Base-by-base conservation (phyloP, 345 rosid genomes). In the Populus ilicifolia region DNA sequence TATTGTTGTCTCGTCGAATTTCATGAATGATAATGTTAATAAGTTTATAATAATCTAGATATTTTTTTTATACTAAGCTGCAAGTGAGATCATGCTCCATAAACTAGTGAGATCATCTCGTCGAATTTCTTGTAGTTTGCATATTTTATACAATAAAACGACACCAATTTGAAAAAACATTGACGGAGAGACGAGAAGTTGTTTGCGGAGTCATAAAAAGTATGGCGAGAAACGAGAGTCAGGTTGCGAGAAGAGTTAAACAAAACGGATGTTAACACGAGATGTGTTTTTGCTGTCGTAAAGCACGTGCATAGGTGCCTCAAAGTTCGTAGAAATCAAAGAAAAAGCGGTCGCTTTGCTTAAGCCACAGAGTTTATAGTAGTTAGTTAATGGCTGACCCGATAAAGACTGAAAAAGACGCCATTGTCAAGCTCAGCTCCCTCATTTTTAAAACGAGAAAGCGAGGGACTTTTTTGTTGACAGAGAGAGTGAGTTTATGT, bases 291-390 rank as follows among this genome's bases (percentile, higher is more conserved):
- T 39, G 39, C 74, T 81, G 84, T 84, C 76, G 81, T n/a, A 83
- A 79, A 83, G 48, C 88, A 87, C 85, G 89, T 83, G 88, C 46
- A 75, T 66, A 43, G 89, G 71, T 80, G 87, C 90, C 82, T 81
- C 83, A 82, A 85, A 87, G 81, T 82, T 77, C 54, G 87, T 71
- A 83, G 78, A 85, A 56, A 67, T 69, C 83, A 69, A 71, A 77
- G 69, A 76, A 79, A 79, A 80, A 69, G 78, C 78, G 79, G 76
- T 72, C 72, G 78, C 56, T 61, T 67, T 29, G 30, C 79, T 83
- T 82, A 78, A 83, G 76, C 69, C 5, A 14, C 48, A 73, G 62
- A 78, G 73, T 74, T 76, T 69, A 11, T 52, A 16, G 18, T 52
- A 33, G 69, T 8, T 33, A 63, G 64, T 65, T 63, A 67, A 44